Conservation (phyloP, 257 asterid genomes). For the Solanum arcanum region DNA sequence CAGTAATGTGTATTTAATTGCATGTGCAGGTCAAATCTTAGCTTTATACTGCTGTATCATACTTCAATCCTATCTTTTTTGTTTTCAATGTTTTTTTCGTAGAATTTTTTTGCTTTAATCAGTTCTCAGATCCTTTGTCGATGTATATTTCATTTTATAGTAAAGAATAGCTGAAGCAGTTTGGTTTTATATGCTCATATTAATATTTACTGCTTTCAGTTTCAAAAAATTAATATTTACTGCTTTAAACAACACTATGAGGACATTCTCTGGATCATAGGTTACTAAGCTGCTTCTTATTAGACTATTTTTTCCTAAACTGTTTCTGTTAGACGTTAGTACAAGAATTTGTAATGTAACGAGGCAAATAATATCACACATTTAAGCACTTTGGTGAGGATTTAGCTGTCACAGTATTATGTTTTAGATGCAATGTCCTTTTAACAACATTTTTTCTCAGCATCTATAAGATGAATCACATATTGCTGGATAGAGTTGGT, state of each 20-base stretch:
- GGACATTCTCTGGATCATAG: neutral
- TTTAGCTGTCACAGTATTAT: neutral
- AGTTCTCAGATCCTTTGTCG: neutral
- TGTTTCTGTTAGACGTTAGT: neutral
- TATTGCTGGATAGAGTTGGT: neutral
- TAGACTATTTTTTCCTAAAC: neutral
- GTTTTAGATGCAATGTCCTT: neutral
- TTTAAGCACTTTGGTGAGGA: neutral
- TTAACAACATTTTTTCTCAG: neutral
- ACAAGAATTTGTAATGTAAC: neutral
- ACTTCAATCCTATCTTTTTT: neutral
- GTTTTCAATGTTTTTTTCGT: neutral
- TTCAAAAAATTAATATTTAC: neutral
- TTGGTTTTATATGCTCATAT: neutral
- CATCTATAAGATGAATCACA: neutral
- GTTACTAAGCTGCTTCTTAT: neutral
- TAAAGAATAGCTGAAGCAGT: neutral
- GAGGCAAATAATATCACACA: neutral
- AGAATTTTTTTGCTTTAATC: neutral
- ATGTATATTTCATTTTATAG: neutral
- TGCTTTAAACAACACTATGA: neutral
- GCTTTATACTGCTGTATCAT: neutral
- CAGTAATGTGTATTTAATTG: neutral
- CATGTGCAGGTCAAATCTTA: neutral
- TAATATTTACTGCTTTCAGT: neutral